Conservation (phyloP, 257 asterid genomes). For the Linaria vulgaris region DNA sequence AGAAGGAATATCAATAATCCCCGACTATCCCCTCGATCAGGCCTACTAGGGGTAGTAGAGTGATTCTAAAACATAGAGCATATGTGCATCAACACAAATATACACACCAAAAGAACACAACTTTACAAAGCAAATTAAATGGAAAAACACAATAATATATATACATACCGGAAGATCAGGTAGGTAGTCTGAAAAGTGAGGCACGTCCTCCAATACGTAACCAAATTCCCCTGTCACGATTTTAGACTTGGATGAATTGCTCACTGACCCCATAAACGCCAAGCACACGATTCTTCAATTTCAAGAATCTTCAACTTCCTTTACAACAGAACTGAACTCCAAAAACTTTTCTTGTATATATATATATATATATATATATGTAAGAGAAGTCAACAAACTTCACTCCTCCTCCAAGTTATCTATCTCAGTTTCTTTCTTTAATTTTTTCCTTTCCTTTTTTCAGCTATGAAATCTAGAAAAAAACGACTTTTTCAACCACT, state of each 20-base stretch:
- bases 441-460: too few species aligned
- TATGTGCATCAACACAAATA: not conserved
- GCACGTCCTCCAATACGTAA: conserved; percentile 64
- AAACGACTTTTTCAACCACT: too few species aligned
- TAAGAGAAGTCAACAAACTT: too few species aligned
- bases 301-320: conserved; percentile 15
- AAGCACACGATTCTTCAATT: conserved; percentile 19
- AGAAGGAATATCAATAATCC: too few species aligned
- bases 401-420: too few species aligned
- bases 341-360: not conserved
- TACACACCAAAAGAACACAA: not conserved
- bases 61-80: too few species aligned
- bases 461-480: too few species aligned
- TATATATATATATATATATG: too few species aligned
- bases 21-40: too few species aligned
- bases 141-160: not conserved
- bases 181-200: conserved; percentile 65
- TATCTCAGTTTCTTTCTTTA: too few species aligned
- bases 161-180: conserved; percentile 52
- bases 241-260: conserved; percentile 36
- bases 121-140: not conserved
- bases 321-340: conserved; percentile 18
- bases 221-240: conserved; percentile 52
- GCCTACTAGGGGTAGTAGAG: too few species aligned
- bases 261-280: conserved; percentile 35